Percentiles rank a stretch among this genome's conserved stretches.
Conservation (phyloP, 805 yeast species). For the Suhomyces xylopsoci region DNA sequence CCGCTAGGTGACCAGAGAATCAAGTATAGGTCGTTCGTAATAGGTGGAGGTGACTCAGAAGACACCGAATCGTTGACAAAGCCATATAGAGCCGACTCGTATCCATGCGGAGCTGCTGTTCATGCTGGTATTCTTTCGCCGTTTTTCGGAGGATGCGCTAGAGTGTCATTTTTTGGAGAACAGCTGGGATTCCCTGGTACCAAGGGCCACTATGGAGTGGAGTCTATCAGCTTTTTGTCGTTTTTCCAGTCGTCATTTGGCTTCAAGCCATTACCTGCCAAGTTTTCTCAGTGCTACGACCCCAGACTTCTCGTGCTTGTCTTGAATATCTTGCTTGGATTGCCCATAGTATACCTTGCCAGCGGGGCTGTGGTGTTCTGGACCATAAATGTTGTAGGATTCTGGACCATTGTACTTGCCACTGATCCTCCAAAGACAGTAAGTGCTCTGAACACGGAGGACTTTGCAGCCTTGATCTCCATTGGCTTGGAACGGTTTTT, state of each 20-base stretch:
- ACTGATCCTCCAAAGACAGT: slow-evolving; percentile 76
- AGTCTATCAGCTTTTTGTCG: slow-evolving; percentile 58
- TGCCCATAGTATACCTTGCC: slow-evolving; percentile 57
- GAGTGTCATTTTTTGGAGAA: slow-evolving; percentile 57
- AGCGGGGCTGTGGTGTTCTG: slow-evolving; percentile 48
- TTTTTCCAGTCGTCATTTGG: slow-evolving; percentile 73
- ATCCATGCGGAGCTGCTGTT: slow-evolving; percentile 83
- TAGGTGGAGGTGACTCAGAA: slow-evolving; percentile 65
- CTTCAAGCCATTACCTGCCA: slow-evolving; percentile 42
- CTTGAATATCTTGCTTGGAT: slow-evolving; percentile 60
- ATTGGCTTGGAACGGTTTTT: slow-evolving; percentile 69
- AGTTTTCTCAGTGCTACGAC: slow-evolving; percentile 59
- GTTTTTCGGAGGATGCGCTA: slow-evolving; percentile 74
- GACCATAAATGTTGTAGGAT: slow-evolving; percentile 62
- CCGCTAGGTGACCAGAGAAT: slow-evolving; percentile 69
- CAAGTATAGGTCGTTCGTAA: slow-evolving; percentile 66
- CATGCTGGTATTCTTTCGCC: slow-evolving; percentile 82
- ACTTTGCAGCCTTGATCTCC: slow-evolving; percentile 62
- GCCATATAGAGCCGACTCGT: slow-evolving; percentile 87
- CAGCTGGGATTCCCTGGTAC: slow-evolving; percentile 43
- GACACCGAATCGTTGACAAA: slow-evolving; percentile 21
- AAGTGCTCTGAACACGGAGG: slow-evolving; percentile 50
- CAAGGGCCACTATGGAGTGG: slow-evolving; percentile 51
- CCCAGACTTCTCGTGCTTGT: slow-evolving; percentile 56
- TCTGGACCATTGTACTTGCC: slow-evolving; percentile 75